Evolutionary conservation across 129 eudicot genomes (phyloP), one percentile per base, ranked within the genome.

Genomic region (Artemisia tridentata): DNA sequence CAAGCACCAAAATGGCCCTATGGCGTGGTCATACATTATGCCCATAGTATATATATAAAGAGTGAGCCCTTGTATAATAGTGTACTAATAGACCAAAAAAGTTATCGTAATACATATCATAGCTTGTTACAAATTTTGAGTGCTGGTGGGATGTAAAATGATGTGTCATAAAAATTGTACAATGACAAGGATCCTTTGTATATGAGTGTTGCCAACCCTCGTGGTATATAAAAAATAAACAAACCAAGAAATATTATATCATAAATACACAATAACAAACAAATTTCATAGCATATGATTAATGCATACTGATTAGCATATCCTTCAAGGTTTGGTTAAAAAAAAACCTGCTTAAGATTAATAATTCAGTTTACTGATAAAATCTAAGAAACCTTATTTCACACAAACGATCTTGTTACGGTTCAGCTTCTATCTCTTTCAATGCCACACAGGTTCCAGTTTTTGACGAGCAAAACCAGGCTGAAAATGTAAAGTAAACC

Each of bases 381-480:
- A 54, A 70, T 53, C 76, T 55, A 70, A 46, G 49, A 20, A 60
- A 69, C 38, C 23, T 68, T 76, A 68, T 75, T 76, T 17, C 16
- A 71, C 54, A 63, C 54, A 69, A 68, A 38, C 63, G 58, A 69
- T 53, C 53, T 46, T 67, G 73, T 68, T 68, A 67, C 17, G 15
- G 51, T 49, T 55, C 61, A 7, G 46, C 78, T 46, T 43, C 43
- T 14, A 17, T 65, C 46, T 54, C 75, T 43, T 65, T 71, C 81
- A 77, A 15, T 57, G 68, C 84, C 79, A 81, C 73, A 54, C 68
- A 27, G 73, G 66, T 63, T 82, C 80, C 1, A 74, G 79, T 67
- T 77, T 86, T 74, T 84, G 92, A 13, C 93, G 86, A 59, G 96
- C 82, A 84, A 90, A 90, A 57, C 96, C 96, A 46, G 96, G 96